Evolutionary conservation across 2,329 filamentous ascomycete species (phyloP), one percentile per base, ranked within the genome.

Genomic region (Corniculantispora saksenae): DNA sequence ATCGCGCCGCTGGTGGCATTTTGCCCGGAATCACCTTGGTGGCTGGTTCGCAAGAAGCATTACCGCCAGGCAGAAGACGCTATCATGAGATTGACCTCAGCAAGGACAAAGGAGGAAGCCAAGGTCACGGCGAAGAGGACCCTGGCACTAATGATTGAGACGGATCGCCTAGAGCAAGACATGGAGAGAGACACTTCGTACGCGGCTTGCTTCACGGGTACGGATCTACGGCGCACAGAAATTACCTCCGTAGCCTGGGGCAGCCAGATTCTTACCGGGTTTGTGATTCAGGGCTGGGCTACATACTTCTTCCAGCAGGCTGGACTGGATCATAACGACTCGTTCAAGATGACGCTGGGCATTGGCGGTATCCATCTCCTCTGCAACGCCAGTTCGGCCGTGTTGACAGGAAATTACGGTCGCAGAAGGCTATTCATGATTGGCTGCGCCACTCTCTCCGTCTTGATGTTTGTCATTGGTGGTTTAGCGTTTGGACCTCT

Each of bases 11-110:
- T 74, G 1, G 71, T 82, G 1, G 67, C 71, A 12, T 79, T 83
- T 35, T 79, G 81, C 1, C 83, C 82, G 0, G 82, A 84, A 63
- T 81, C 78, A 1, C 83, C 83, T 0, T 75, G 80, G 78, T 80
- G 78, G 71, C 73, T 78, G 0, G 76, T 82, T 12, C 75, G 80
- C 4, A 67, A 76, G 17, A 75, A 74, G 0, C 70, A 70, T 6
- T 66, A 74, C 8, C 72, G 76, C 0, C 75, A 75, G 0, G 80
- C 80, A 0, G 71, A 76, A 55, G 71, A 73, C 50, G 72, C 74
- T 0, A 58, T 81, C 1, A 66, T 67, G 19, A 70, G 76, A 9
- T 74, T 81, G 0, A 73, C 73, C 35, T 66, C 25, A 56, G 55
- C 35, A 13, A 15, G 12, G 17, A 63, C 66, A 19, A 67, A 69